These are phyloP conservation scores for Funneliformis mosseae DNA, from an alignment of 192 early-diverging fungal species.

Conservation along the genomic window DNA sequence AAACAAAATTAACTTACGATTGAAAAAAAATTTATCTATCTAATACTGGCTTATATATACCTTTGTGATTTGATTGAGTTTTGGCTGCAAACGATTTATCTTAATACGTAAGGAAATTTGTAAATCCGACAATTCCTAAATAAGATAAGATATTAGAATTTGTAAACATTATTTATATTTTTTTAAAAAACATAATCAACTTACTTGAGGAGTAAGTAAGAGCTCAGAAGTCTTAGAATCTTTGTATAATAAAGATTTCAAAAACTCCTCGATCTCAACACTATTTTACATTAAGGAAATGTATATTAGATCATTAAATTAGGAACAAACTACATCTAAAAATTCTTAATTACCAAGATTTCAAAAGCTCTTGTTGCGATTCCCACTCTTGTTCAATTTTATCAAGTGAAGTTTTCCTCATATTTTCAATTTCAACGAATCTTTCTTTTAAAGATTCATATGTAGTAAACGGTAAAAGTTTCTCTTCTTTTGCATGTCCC, in stretches of 20 bases:
- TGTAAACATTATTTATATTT: neutral
- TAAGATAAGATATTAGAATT: neutral
- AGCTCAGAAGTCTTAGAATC: conserved; percentile 21
- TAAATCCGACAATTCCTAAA: conserved; percentile 28
- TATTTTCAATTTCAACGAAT: neutral
- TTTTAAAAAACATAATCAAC: neutral
- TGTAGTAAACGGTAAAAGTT: neutral
- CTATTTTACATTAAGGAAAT: neutral
- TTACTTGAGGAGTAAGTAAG: conserved; percentile 19
- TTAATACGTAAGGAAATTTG: conserved; percentile 11
- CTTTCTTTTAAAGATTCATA: conserved; percentile 28
- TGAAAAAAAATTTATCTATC: no score
- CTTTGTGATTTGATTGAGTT: conserved; percentile 1
- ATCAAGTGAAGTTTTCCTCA: neutral
- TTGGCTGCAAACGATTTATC: conserved; percentile 4
- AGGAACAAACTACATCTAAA: neutral
- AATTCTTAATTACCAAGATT: neutral
- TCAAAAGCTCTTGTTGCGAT: conserved; percentile 7
- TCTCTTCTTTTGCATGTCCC: neutral
- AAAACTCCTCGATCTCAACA: neutral
- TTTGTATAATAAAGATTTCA: conserved; percentile 8
- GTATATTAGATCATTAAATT: neutral
- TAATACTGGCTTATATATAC: neutral
- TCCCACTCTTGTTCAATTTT: conserved; percentile 4
- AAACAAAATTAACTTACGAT: no score